Base-by-base conservation (phyloP, 768 basidiomycete genomes). In the Peribolospora kevripleyi region DNA sequence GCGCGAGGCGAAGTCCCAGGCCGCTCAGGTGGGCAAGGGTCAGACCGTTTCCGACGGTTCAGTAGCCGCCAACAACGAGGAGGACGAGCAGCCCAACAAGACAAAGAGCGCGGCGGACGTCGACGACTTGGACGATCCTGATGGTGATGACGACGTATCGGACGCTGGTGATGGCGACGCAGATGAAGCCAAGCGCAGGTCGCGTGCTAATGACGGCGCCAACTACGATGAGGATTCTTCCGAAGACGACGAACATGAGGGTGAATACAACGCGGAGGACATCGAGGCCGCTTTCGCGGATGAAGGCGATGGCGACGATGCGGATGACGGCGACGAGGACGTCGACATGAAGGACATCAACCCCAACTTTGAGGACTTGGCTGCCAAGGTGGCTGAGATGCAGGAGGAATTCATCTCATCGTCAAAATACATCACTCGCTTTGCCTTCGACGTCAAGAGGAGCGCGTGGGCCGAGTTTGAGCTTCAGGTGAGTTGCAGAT, bases 1-100 rank as follows among this genome's bases (percentile, higher is more conserved):
- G 60, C 75, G 77, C 14, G 82, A 87, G 63, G 68, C 83, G 58
- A 84, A 78, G 68, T 74, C 71, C 58, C 82, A 88, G 65, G 81
- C 81, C 53, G 73, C 76, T 41, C 80, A 85, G 58, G 71, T 91
- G 11, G 93, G 91, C 5, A 80, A 84, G 63, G 90, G 87, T 7
- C 79, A 77, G 53, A 66, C 69, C 10, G 68, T 70, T 25, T 25
- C 25, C 25, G 25, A 25, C 25, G 25, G 25, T 25, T 25, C 25
- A 25, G 25, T 25, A 25, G 49, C 41, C 61, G 61, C 57, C 50
- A 57, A 54, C 63, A 62, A 58, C 55, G 69, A 64, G 52, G 64
- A 61, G 49, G 70, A 70, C 58, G 54, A 46, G 71, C 72, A 42
- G 64, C 68, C 40, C 71, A 63, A 38, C 67, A 68, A 39, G 73